A percentile compares a stretch with the other conserved stretches of the same genome.
Evolutionary conservation across 2,329 filamentous ascomycete species (phyloP).

Genomic region (Arthrobotrys musiformis): DNA sequence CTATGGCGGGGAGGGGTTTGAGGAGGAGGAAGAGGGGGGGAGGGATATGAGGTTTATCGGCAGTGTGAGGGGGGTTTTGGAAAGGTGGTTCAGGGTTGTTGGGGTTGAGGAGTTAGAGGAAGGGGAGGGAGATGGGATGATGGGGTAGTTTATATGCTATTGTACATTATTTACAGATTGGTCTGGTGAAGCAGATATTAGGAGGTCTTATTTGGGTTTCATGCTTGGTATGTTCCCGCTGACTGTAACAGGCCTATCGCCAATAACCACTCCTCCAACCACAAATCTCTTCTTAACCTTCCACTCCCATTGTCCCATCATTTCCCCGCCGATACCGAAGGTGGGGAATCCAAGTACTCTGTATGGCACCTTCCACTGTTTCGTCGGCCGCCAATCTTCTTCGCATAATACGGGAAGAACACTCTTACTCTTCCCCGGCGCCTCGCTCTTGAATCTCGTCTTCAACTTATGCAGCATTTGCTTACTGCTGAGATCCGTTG

Average conservation of each 20-base stretch:
- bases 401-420: slow-evolving; percentile 46
- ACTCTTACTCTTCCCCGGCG: slow-evolving; percentile 44
- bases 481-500: background rate
- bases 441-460: slow-evolving; percentile 15
- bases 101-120: background rate
- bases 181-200: too few relatives aligned
- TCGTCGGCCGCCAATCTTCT: slow-evolving; percentile 2
- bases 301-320: slow-evolving; percentile 49
- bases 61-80: slow-evolving; percentile 29
- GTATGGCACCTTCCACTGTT: slow-evolving; percentile 39
- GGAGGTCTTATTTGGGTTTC: background rate
- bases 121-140: slow-evolving; percentile 29
- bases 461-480: background rate
- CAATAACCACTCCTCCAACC: slow-evolving; percentile 21
- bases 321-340: slow-evolving; percentile 18
- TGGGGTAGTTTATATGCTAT: slow-evolving; percentile 19
- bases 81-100: slow-evolving; percentile 33
- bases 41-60: slow-evolving; percentile 44
- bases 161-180: too few relatives aligned
- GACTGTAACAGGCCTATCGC: slow-evolving; percentile 9
- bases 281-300: slow-evolving; percentile 45
- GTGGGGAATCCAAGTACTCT: slow-evolving; percentile 26
- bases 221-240: background rate
- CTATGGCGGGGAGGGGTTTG: slow-evolving; percentile 11
- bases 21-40: slow-evolving; percentile 6